These are phyloP conservation scores for Pseudoscleropodium purum DNA, from an alignment of 225 moss, liverwort and hornwort species.

Conservation along the genomic window DNA sequence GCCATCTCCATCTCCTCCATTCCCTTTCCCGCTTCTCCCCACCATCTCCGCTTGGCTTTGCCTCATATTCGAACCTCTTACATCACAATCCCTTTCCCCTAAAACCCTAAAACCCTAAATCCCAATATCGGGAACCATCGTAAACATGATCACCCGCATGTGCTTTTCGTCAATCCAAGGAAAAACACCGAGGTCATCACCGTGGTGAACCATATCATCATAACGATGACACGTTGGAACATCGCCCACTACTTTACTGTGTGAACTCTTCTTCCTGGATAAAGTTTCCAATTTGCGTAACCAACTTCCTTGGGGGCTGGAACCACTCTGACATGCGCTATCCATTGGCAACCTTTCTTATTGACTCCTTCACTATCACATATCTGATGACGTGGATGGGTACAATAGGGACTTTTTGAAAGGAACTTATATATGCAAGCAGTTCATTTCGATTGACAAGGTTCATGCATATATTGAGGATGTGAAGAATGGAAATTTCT, in stretches of 20 bases:
- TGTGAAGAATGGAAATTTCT: background rate
- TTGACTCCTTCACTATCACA: background rate
- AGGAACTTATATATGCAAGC: background rate
- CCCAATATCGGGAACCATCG: background rate
- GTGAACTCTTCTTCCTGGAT: background rate
- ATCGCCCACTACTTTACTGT: too few species aligned
- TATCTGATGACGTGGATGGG: background rate
- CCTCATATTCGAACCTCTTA: background rate
- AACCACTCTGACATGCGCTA: background rate
- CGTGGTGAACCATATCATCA: too few species aligned
- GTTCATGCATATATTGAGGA: background rate
- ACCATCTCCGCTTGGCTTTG: background rate
- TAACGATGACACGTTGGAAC: too few species aligned
- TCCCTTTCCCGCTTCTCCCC: background rate
- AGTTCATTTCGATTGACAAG: background rate
- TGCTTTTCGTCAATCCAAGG: background rate
- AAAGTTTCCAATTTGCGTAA: background rate
- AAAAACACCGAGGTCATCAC: too few species aligned
- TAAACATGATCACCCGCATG: background rate
- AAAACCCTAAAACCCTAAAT: constrained; percentile 7
- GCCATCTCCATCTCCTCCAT: background rate
- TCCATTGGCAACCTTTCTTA: background rate
- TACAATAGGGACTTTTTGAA: background rate
- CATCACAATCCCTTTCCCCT: background rate
- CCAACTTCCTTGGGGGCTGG: background rate